phyloP scores from a whole-genome alignment of 352 stramenopile genomes.

The Aphanomyces euteiches region DNA sequence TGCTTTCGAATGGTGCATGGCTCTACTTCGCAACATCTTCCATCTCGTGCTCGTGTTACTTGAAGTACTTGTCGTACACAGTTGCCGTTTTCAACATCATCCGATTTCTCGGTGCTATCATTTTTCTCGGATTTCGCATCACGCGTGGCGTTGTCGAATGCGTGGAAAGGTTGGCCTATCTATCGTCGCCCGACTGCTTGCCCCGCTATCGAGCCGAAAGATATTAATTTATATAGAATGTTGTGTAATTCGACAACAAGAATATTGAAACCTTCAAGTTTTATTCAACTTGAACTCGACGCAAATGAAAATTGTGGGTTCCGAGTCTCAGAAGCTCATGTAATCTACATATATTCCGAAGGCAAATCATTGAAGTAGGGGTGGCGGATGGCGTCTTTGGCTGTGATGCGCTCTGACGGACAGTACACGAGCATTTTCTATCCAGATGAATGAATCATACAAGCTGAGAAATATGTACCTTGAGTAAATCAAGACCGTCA shows the following conservation, averaged over 20 bases:
- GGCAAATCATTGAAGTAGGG: slow-evolving; percentile 66
- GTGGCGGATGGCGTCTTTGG: slow-evolving; percentile 75
- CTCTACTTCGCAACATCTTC: slow-evolving; percentile 44
- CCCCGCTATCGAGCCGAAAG: not conserved
- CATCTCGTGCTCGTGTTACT: slow-evolving; percentile 51
- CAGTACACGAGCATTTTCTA: slow-evolving; percentile 80
- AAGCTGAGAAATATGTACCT: slow-evolving; percentile 61
- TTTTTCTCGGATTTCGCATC: slow-evolving; percentile 43
- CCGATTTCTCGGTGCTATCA: slow-evolving; percentile 37
- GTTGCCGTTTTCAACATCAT: slow-evolving; percentile 46
- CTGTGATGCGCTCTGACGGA: slow-evolving; percentile 74
- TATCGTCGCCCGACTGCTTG: slow-evolving; percentile 2
- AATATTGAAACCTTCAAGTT: too few relatives aligned
- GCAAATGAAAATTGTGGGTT: not conserved
- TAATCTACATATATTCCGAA: slow-evolving; percentile 37
- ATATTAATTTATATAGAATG: slow-evolving; percentile 16
- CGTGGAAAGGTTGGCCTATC: slow-evolving; percentile 1
- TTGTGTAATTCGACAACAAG: not conserved
- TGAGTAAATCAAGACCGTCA: slow-evolving; percentile 44
- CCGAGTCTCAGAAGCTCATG: slow-evolving; percentile 2
- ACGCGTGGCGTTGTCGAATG: slow-evolving; percentile 25
- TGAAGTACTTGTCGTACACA: slow-evolving; percentile 47
- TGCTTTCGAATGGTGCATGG: slow-evolving; percentile 47
- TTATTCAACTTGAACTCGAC: not conserved
- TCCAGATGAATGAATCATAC: slow-evolving; percentile 61